Evolutionary conservation across 495 filamentous ascomycete genomes (phyloP), one percentile per base, ranked within the genome.

Genomic region (Talaromyces ruber): DNA sequence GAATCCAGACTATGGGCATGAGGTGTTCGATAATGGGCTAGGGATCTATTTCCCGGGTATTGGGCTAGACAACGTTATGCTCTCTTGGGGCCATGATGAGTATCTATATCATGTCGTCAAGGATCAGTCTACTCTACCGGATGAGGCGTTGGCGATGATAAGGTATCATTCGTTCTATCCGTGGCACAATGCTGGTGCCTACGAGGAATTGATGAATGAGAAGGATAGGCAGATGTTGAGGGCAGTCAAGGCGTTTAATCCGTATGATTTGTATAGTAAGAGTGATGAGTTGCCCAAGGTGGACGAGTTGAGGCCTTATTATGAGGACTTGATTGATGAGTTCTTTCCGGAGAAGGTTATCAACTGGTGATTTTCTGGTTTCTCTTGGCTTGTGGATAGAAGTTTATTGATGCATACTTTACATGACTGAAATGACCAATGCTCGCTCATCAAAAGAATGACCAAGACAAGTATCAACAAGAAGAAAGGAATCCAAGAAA

Each of bases 31-130:
- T 65, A 86, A 86, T 25, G 77, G 86, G 70, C 76, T 86, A 65
- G 92, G 92, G 22, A 92, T 96, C 63, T 96, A 96, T 71, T 76
- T 75, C 1, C 81, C 84, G 6, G 84, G 86, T 3, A 92, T 89
- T 64, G 92, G 92, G 2, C 73, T 95, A 12, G 88, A 92, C 64
- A 90, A 90, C 64, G 76, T 96, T 55, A 91, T 96, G 85, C 81
- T 96, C 61, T 90, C 86, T 59, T 95, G 91, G 91, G 91, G 92
- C 26, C 92, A 96, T 66, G 91, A 96, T 65, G 92, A 96, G 75
- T 96, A 93, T 68, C 80, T 96, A 47, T 95, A 94, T 73, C 86
- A 91, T 64, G 85, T 96, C 47, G 81, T 86, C 66, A 89, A 88
- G 75, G 85, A 89, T 56, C 90, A 94, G 77, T 86, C 82, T 3